These are phyloP conservation scores for Lizanozyma gosingica DNA, from an alignment of 1,139 yeast genomes.

Conservation along the genomic window DNA sequence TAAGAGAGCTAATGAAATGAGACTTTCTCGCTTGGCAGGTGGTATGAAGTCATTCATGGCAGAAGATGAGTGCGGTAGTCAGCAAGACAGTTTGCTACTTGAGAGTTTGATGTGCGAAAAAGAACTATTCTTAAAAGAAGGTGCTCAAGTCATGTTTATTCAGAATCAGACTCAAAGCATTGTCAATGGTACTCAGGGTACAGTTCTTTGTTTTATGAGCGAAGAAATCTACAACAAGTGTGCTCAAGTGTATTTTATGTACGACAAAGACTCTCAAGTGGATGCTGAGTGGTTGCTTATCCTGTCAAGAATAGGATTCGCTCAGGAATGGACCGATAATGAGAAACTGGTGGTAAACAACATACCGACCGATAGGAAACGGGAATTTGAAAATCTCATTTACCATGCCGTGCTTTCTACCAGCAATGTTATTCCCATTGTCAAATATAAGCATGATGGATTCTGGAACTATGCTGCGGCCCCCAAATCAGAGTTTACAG, in stretches of 20 bases:
- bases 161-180: slow-evolving; percentile 35
- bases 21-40: slow-evolving; percentile 31
- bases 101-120: slow-evolving; percentile 42
- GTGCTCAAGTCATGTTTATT: slow-evolving; percentile 55
- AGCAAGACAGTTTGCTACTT: slow-evolving; percentile 10
- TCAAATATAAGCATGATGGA: neutral
- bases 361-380: slow-evolving; percentile 21
- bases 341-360: slow-evolving; percentile 14
- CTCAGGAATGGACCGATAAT: slow-evolving; percentile 14
- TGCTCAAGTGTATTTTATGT: slow-evolving; percentile 19
- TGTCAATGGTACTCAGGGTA: slow-evolving; percentile 52
- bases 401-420: neutral
- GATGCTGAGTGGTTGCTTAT: slow-evolving; percentile 21
- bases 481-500: neutral
- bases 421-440: neutral
- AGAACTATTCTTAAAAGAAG: slow-evolving; percentile 37
- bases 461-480: neutral
- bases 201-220: slow-evolving; percentile 56
- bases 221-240: slow-evolving; percentile 16
- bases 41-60: slow-evolving; percentile 46
- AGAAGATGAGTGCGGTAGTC: slow-evolving; percentile 7
- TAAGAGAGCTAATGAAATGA: slow-evolving; percentile 50
- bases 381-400: slow-evolving; percentile 12
- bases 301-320: slow-evolving; percentile 17
- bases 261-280: slow-evolving; percentile 13